phyloP scores from a whole-genome alignment of 345 rosid genomes.

The Euphorbia pulcherrima region DNA sequence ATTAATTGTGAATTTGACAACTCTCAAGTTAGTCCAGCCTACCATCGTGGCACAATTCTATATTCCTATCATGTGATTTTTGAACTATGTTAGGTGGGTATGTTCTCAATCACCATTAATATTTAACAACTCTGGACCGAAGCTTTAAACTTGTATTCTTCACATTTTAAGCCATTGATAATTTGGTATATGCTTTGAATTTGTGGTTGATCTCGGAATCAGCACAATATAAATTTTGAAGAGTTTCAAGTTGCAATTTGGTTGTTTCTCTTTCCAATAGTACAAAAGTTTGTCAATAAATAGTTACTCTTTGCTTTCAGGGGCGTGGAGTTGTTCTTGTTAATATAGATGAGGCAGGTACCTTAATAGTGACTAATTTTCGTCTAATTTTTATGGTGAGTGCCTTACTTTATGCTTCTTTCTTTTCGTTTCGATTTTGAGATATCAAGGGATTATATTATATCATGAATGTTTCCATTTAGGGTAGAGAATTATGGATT shows the following conservation, averaged over 20 bases:
- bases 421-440: background rate
- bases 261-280: background rate
- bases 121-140: background rate
- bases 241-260: background rate
- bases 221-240: background rate
- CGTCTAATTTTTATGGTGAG: slow-evolving; percentile 92
- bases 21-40: too few relatives aligned
- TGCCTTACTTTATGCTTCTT: background rate
- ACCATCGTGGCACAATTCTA: too few relatives aligned
- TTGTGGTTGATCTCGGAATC: background rate
- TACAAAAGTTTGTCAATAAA: background rate
- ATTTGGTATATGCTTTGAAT: background rate
- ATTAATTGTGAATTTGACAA: background rate
- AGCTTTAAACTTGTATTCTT: background rate
- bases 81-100: background rate
- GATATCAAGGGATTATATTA: background rate
- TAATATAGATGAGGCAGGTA: slow-evolving; percentile 79
- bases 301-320: slow-evolving; percentile 40
- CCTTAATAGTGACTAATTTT: slow-evolving; percentile 77
- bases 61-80: background rate
- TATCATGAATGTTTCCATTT: background rate
- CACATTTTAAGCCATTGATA: background rate
- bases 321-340: slow-evolving; percentile 78
- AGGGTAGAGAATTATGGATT: background rate
- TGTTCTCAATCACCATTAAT: background rate